A percentile compares a stretch with the other conserved stretches of the same genome.
Evolutionary conservation across 139 green algal genomes (phyloP).

Genomic region (Penium margaritaceum): DNA sequence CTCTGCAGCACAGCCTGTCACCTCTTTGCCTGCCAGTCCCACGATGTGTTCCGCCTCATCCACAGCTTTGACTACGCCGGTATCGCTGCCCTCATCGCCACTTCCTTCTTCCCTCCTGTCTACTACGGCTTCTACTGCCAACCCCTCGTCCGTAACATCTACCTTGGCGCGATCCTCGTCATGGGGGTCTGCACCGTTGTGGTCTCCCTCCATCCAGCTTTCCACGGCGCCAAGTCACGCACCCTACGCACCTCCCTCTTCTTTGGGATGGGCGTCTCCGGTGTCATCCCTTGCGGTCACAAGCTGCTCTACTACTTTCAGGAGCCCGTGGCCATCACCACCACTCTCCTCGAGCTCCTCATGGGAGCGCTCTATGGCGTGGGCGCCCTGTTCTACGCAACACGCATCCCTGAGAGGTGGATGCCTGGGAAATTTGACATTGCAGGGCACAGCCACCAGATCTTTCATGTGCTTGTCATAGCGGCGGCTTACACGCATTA

Average conservation of each 20-base stretch:
- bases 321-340: conserved; percentile 14
- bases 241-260: conserved; percentile 66
- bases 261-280: conserved; percentile 66
- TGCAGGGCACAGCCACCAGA: conserved; percentile 77
- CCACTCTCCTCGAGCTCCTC: conserved; percentile 52
- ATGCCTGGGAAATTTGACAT: conserved; percentile 85
- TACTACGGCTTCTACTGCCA: conserved; percentile 93
- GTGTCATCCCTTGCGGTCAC: conserved; percentile 71
- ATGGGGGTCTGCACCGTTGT: conserved; percentile 63
- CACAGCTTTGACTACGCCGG: conserved; percentile 81
- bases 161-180: conserved; percentile 63
- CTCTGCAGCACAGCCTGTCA: conserved; percentile 74
- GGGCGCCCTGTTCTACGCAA: conserved; percentile 76
- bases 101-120: conserved; percentile 80
- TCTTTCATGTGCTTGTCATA: conserved; percentile 79
- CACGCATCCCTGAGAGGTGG: conserved; percentile 77
- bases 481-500: conserved; percentile 66
- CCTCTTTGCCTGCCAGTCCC: conserved; percentile 76
- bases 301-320: conserved; percentile 23
- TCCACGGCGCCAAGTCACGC: conserved; percentile 63
- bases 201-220: conserved; percentile 59
- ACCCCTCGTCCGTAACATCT: conserved; percentile 61
- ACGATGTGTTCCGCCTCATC: conserved; percentile 21
- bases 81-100: conserved; percentile 85
- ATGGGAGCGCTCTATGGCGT: conserved; percentile 84